A percentile compares a stretch with the other conserved stretches of the same genome.
These are phyloP conservation scores for Medicago ruthenica DNA, from an alignment of 306 rosid species.

Conservation along the genomic window DNA sequence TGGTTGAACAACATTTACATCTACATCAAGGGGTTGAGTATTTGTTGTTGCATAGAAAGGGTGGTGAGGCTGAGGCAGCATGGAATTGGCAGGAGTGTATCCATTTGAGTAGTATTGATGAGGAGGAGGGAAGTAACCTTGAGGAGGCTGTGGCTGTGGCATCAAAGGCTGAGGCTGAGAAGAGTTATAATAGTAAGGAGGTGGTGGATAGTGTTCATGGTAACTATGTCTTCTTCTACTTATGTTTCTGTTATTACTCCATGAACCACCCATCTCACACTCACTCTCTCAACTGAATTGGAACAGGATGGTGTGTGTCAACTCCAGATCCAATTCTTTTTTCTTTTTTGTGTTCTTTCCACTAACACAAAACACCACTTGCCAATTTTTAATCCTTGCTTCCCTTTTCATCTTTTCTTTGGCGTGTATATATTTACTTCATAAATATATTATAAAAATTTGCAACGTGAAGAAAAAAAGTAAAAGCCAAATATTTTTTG, in stretches of 20 bases:
- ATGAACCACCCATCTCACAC: slow-evolving; percentile 71
- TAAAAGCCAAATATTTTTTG: not conserved
- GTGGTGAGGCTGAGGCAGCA: slow-evolving; percentile 42
- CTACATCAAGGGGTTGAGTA: slow-evolving; percentile 12
- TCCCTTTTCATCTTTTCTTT: not conserved
- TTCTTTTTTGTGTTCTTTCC: too few species aligned
- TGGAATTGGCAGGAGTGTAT: slow-evolving; percentile 32
- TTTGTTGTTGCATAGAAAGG: slow-evolving; percentile 50
- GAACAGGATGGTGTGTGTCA: not conserved
- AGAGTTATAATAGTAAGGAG: slow-evolving; percentile 46
- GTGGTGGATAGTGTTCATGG: slow-evolving; percentile 42
- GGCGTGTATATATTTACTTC: not conserved
- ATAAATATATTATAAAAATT: not conserved
- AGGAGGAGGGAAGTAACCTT: slow-evolving; percentile 49
- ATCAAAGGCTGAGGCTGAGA: slow-evolving; percentile 34
- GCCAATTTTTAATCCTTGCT: not conserved
- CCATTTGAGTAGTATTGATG: slow-evolving; percentile 57
- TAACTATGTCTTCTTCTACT: slow-evolving; percentile 61
- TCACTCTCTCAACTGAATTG: too few species aligned
- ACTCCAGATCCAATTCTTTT: not conserved
- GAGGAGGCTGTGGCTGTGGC: slow-evolving; percentile 36
- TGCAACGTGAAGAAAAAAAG: not conserved
- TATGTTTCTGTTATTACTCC: slow-evolving; percentile 60
- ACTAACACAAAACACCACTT: not conserved
- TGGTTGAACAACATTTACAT: slow-evolving; percentile 36